Conservation (phyloP, 2,329 filamentous ascomycete genomes). For the Pyrenochaeta sp. region DNA sequence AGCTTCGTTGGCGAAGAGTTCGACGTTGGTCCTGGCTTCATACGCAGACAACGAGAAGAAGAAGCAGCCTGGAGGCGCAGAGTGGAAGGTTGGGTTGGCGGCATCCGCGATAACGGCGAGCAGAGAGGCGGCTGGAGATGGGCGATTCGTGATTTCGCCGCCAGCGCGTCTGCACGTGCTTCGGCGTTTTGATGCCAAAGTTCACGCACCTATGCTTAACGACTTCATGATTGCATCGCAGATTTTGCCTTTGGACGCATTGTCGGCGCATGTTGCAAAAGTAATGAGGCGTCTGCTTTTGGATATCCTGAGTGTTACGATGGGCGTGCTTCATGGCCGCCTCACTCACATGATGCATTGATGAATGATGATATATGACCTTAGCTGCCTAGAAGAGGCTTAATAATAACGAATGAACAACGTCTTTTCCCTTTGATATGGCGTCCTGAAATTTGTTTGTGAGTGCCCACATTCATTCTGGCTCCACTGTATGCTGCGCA, state of each 20-base stretch:
- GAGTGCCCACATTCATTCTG: conserved; percentile 1
- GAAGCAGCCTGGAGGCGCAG: conserved; percentile 90
- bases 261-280: conserved; percentile 31
- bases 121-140: conserved; percentile 73
- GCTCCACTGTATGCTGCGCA: conserved; percentile 8
- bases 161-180: conserved; percentile 31
- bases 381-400: no score
- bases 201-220: conserved; percentile 32
- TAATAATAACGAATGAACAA: conserved; percentile 13
- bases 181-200: conserved; percentile 25
- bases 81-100: conserved; percentile 83
- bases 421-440: conserved; percentile 3
- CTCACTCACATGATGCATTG: conserved; percentile 49
- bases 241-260: conserved; percentile 29
- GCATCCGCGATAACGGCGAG: conserved; percentile 57
- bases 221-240: conserved; percentile 45
- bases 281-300: conserved; percentile 34
- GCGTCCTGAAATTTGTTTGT: neutral
- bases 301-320: conserved; percentile 49
- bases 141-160: conserved; percentile 67
- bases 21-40: conserved; percentile 94
- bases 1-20: conserved; percentile 89
- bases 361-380: conserved; percentile 36
- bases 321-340: conserved; percentile 37
- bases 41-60: conserved; percentile 86